Evolutionary conservation across 2,329 filamentous ascomycete species (phyloP).

Genomic region (Periconia sp.): DNA sequence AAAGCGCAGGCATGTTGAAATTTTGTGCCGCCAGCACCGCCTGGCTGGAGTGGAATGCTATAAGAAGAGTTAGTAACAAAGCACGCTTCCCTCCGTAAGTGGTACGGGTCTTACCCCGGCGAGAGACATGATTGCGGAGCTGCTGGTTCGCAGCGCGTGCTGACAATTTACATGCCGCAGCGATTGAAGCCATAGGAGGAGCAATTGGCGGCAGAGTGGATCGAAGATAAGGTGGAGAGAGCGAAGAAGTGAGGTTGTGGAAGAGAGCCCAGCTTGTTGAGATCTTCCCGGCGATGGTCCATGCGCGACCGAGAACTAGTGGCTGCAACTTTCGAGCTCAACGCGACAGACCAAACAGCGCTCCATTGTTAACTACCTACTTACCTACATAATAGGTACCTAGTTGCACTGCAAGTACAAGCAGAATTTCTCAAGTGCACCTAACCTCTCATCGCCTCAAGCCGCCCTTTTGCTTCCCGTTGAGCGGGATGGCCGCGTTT

Average conservation of each 20-base stretch:
- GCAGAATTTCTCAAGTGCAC: too few species aligned
- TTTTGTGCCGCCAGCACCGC: constrained; percentile 74
- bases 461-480: too few species aligned
- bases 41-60: constrained; percentile 67
- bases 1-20: constrained; percentile 88
- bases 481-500: constrained; percentile 32
- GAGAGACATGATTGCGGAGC: constrained; percentile 54
- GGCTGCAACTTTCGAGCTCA: neutral
- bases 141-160: constrained; percentile 60
- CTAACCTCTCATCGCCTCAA: too few species aligned
- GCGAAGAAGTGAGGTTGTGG: constrained; percentile 22
- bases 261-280: constrained; percentile 33
- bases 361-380: neutral
- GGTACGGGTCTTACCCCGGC: constrained; percentile 57
- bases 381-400: too few species aligned
- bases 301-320: constrained; percentile 10
- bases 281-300: constrained; percentile 21
- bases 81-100: constrained; percentile 11
- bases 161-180: constrained; percentile 65
- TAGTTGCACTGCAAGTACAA: too few species aligned
- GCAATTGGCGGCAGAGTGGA: constrained; percentile 22
- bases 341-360: neutral
- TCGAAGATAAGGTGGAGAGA: constrained; percentile 2
- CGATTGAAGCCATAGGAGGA: constrained; percentile 65
- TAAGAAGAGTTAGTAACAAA: constrained; percentile 20